These are phyloP conservation scores for Simplicillium sp. DNA, from an alignment of 2,329 filamentous ascomycete species.

Conservation along the genomic window DNA sequence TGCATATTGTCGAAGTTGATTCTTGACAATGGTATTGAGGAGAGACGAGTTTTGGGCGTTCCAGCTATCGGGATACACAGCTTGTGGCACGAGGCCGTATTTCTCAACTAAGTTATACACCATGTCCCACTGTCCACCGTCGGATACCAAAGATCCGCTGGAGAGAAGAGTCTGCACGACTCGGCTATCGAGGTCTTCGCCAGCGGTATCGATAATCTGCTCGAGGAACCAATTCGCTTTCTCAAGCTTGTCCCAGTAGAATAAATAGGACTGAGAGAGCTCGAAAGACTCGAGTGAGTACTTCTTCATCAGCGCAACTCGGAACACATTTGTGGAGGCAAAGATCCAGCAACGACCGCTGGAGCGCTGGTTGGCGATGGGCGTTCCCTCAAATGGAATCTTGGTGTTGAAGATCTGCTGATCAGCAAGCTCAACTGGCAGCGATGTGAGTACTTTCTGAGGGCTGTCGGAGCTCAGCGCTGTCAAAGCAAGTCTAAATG, in stretches of 20 bases:
- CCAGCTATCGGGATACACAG: constrained; percentile 72
- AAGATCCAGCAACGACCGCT: constrained; percentile 90
- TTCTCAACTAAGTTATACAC: constrained; percentile 76
- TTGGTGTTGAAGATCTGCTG: constrained; percentile 76
- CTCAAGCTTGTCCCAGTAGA: constrained; percentile 92
- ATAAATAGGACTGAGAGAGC: constrained; percentile 79
- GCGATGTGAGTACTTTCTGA: constrained; percentile 54
- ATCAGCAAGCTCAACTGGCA: constrained; percentile 53
- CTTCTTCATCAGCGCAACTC: constrained; percentile 78
- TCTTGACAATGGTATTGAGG: constrained; percentile 68
- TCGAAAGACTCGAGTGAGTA: constrained; percentile 72
- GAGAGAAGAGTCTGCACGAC: constrained; percentile 61
- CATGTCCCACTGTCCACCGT: constrained; percentile 92
- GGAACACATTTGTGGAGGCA: constrained; percentile 83
- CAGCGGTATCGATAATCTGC: constrained; percentile 66
- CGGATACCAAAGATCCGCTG: constrained; percentile 50
- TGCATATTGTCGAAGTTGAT: constrained; percentile 79
- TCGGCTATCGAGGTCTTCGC: constrained; percentile 61
- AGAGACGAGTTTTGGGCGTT: constrained; percentile 62
- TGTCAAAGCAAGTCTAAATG: constrained; percentile 58
- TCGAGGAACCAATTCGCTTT: constrained; percentile 87
- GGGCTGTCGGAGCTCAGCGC: constrained; percentile 62
- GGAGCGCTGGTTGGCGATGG: constrained; percentile 75
- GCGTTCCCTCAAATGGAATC: constrained; percentile 72
- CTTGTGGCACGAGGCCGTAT: constrained; percentile 80